Evolutionary conservation across 1,139 yeast genomes (phyloP).

Genomic region (Taphrina confusa): DNA sequence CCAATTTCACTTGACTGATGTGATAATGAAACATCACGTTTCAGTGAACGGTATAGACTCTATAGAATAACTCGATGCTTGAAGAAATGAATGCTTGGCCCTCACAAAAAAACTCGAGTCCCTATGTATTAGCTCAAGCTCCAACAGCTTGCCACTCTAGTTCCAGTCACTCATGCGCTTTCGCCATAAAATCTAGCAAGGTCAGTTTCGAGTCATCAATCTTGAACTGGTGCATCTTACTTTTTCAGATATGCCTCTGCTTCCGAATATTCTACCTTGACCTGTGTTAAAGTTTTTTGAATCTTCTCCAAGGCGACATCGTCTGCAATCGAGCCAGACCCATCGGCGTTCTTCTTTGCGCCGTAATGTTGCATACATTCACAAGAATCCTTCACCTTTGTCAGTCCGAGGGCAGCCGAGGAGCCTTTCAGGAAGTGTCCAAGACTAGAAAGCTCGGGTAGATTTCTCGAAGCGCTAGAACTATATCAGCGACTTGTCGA

Average conservation of each 20-base stretch:
- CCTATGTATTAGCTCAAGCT: too few species aligned
- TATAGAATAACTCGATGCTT: too few species aligned
- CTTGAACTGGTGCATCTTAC: constrained; percentile 10
- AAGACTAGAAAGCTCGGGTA: constrained; percentile 65
- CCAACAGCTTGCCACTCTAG: too few species aligned
- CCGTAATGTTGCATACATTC: constrained; percentile 93
- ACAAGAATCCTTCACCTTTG: constrained; percentile 78
- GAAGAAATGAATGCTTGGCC: too few species aligned
- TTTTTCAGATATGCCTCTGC: constrained; percentile 43
- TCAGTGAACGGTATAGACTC: too few species aligned
- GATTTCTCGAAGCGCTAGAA: constrained; percentile 47
- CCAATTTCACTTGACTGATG: too few species aligned
- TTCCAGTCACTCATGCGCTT: constrained; percentile 8
- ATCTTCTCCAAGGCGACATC: constrained; percentile 44
- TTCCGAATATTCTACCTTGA: constrained; percentile 47
- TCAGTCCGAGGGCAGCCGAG: constrained; percentile 89
- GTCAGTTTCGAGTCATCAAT: neutral
- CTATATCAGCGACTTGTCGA: neutral
- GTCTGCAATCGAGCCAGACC: constrained; percentile 45
- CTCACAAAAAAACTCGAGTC: too few species aligned
- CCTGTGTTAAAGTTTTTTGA: constrained; percentile 41
- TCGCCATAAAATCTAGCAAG: constrained; percentile 29
- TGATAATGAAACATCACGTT: too few species aligned
- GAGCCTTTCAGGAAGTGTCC: constrained; percentile 96
- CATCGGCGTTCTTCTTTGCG: constrained; percentile 51